These are phyloP conservation scores for Termitomyces sp. DNA, from an alignment of 768 basidiomycete genomes.

Conservation along the genomic window DNA sequence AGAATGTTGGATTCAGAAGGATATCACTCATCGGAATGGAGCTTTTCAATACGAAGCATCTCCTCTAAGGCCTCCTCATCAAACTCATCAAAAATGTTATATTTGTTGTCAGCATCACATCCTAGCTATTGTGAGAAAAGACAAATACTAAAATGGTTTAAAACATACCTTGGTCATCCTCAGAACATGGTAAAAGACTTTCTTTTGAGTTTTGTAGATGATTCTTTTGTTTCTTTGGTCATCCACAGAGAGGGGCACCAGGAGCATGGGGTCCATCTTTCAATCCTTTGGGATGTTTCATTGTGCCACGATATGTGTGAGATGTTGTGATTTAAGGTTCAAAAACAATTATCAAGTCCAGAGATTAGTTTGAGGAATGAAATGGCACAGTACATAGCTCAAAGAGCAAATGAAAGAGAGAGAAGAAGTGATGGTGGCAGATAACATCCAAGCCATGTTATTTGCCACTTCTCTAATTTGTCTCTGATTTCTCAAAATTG, in stretches of 20 bases:
- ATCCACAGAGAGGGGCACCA: neutral
- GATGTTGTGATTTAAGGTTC: too few species aligned
- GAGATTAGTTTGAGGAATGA: neutral
- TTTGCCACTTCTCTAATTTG: neutral
- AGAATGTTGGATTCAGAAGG: too few species aligned
- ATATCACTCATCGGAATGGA: neutral
- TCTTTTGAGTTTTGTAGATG: neutral
- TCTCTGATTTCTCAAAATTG: too few species aligned
- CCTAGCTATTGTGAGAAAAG: neutral
- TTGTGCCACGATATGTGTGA: neutral
- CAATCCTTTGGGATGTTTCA: neutral
- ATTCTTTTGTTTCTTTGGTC: neutral
- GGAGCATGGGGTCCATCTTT: neutral
- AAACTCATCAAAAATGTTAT: neutral
- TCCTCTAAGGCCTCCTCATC: neutral
- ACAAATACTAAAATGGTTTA: neutral
- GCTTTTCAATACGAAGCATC: neutral
- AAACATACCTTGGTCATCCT: neutral
- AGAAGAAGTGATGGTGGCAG: neutral
- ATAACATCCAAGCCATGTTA: neutral
- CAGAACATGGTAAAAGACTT: neutral
- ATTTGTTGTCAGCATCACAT: neutral
- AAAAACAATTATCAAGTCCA: neutral
- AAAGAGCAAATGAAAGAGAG: too few species aligned
- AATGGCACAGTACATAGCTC: neutral